Percentiles rank a stretch among this genome's conserved stretches.
Evolutionary conservation across 805 yeast species (phyloP).

Genomic region (Saturnispora zaruensis): DNA sequence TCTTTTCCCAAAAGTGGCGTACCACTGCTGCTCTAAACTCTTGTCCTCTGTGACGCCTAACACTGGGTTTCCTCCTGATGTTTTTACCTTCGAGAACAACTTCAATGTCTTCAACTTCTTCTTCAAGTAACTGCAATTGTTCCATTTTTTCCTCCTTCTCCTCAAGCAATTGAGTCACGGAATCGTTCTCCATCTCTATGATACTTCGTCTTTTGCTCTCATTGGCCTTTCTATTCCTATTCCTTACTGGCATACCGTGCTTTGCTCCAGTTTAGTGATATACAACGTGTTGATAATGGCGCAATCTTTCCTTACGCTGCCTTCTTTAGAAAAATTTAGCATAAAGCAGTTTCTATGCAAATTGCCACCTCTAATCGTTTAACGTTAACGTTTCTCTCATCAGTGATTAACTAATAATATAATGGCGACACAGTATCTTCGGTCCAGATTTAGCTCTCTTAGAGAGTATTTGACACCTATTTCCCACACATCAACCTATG

Average conservation of each 20-base stretch:
- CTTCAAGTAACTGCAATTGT: constrained; percentile 7
- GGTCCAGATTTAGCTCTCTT: constrained; percentile 74
- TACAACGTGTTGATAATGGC: not conserved
- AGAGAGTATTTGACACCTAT: constrained; percentile 93
- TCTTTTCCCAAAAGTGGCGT: constrained; percentile 15
- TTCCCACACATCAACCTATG: constrained; percentile 76
- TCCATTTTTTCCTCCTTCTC: constrained; percentile 4
- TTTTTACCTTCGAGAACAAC: constrained; percentile 2
- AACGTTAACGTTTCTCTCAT: not conserved
- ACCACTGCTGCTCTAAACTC: constrained; percentile 2
- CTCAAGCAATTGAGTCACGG: constrained; percentile 3
- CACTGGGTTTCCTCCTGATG: not conserved
- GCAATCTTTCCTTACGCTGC: not conserved
- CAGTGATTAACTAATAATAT: not conserved
- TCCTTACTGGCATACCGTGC: not conserved
- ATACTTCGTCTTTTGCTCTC: not conserved
- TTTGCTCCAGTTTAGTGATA: not conserved
- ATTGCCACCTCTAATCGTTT: not conserved
- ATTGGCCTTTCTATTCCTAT: not conserved
- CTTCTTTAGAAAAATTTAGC: not conserved
- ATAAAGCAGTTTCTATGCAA: not conserved
- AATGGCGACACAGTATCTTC: constrained; percentile 31
- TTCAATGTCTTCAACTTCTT: constrained; percentile 7
- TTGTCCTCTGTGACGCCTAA: not conserved
- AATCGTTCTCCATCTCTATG: not conserved